Percentiles rank a stretch among this genome's conserved stretches.
Evolutionary conservation across 2,329 filamentous ascomycete genomes (phyloP).

Genomic region (Sporothrix brasiliensis): DNA sequence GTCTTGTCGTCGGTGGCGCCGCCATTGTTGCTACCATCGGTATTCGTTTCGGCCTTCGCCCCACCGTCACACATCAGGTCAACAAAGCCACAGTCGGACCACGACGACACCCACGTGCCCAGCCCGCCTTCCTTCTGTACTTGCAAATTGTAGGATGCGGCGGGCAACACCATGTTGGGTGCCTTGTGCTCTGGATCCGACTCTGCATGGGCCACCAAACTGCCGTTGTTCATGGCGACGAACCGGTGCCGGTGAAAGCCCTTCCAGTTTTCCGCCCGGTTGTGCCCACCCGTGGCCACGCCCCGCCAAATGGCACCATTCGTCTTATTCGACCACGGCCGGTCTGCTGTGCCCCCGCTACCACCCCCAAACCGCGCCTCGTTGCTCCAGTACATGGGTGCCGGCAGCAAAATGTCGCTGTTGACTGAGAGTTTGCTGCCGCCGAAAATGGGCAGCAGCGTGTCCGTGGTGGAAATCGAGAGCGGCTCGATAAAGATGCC

Average conservation of each 20-base stretch:
- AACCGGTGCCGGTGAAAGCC: constrained; percentile 77
- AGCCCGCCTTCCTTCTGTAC: constrained; percentile 51
- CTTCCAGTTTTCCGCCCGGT: constrained; percentile 65
- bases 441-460: constrained; percentile 66
- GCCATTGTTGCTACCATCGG: not conserved
- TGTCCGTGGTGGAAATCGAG: constrained; percentile 58
- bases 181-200: constrained; percentile 44
- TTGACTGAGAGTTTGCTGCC: constrained; percentile 70
- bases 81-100: constrained; percentile 57
- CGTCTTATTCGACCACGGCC: constrained; percentile 61
- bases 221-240: constrained; percentile 71
- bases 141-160: constrained; percentile 50
- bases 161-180: constrained; percentile 59
- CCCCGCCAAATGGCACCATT: constrained; percentile 65
- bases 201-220: constrained; percentile 57
- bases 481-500: constrained; percentile 66
- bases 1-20: constrained; percentile 34
- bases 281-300: constrained; percentile 66
- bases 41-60: constrained; percentile 22
- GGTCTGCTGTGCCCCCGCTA: constrained; percentile 48
- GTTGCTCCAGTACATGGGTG: constrained; percentile 68
- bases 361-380: constrained; percentile 61
- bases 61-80: constrained; percentile 56
- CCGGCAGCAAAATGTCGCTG: constrained; percentile 70
- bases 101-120: constrained; percentile 53